phyloP scores from a whole-genome alignment of 169 alveolate species.

The Plasmodium knowlesi region DNA sequence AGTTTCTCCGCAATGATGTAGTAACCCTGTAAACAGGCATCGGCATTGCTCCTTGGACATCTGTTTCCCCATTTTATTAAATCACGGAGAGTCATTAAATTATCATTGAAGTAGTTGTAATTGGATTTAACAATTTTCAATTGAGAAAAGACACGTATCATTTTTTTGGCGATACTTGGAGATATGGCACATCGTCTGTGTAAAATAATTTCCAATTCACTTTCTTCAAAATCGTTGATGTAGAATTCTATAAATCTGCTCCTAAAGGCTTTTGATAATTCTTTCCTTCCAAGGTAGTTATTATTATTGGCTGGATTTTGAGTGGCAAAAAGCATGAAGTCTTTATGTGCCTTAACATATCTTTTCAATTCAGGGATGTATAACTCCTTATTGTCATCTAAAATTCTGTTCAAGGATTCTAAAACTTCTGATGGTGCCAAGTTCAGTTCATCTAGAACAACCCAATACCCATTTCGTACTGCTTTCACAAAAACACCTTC shows the following conservation, averaged over 20 bases:
- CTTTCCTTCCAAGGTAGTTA: conserved; percentile 99
- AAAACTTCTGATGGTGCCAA: conserved; percentile 98
- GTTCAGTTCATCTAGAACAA: conserved; percentile 98
- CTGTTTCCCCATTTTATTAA: conserved; percentile 98
- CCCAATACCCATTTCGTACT: conserved; percentile 98
- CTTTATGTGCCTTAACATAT: conserved; percentile 96
- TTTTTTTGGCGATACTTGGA: conserved; percentile 91
- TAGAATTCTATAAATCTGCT: conserved; percentile 97
- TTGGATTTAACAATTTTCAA: conserved; percentile 90
- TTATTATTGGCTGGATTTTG: conserved; percentile 98
- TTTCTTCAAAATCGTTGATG: conserved; percentile 93
- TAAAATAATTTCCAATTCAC: conserved; percentile 93
- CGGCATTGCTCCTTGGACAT: conserved; percentile 85
- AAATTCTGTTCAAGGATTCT: conserved; percentile 98
- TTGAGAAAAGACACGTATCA: conserved; percentile 94
- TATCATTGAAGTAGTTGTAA: conserved; percentile 78
- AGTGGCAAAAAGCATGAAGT: conserved; percentile 99
- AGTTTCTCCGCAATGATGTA: conserved; percentile 95
- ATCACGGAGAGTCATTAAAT: conserved; percentile 98
- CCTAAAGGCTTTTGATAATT: conserved; percentile 97
- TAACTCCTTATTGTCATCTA: conserved; percentile 98
- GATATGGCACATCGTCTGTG: conserved; percentile 96
- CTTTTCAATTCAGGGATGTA: conserved; percentile 97
- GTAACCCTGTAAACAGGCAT: conserved; percentile 93
- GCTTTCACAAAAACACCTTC: conserved; percentile 99